These are phyloP conservation scores for Skeletonema menzelii DNA, from an alignment of 108 stramenopile species.

Conservation along the genomic window DNA sequence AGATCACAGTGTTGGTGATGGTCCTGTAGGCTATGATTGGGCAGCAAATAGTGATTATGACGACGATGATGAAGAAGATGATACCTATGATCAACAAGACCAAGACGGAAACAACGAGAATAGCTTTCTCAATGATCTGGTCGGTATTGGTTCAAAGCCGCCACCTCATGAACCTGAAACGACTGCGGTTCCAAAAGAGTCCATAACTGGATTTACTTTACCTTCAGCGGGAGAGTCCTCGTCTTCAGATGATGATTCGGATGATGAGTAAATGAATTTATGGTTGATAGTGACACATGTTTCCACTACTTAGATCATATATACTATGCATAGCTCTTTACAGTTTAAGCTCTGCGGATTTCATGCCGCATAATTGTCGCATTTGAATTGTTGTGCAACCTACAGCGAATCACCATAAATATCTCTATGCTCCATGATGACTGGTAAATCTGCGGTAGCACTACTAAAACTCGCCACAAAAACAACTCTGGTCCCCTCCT, in stretches of 20 bases:
- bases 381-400: too few relatives aligned
- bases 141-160: neutral
- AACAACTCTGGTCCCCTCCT: conserved; percentile 18
- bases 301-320: too few relatives aligned
- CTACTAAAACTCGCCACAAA: conserved; percentile 34
- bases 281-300: neutral
- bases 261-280: conserved; percentile 14
- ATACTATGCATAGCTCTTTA: too few relatives aligned
- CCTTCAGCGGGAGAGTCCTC: conserved; percentile 30
- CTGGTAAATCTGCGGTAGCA: neutral
- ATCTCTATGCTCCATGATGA: neutral
- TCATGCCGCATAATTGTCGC: too few relatives aligned
- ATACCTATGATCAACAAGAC: neutral
- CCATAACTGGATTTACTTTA: conserved; percentile 16
- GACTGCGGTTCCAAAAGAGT: conserved; percentile 3
- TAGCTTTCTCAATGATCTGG: neutral
- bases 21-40: neutral
- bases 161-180: neutral
- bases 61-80: conserved; percentile 6
- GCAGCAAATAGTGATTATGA: neutral
- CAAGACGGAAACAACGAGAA: neutral
- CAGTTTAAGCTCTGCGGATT: too few relatives aligned
- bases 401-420: conserved; percentile 8
- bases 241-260: conserved; percentile 24
- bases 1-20: neutral